Evolutionary conservation across 1,284 basidiomycete species (phyloP).

Genomic region (Fomitiporia mediterranea): DNA sequence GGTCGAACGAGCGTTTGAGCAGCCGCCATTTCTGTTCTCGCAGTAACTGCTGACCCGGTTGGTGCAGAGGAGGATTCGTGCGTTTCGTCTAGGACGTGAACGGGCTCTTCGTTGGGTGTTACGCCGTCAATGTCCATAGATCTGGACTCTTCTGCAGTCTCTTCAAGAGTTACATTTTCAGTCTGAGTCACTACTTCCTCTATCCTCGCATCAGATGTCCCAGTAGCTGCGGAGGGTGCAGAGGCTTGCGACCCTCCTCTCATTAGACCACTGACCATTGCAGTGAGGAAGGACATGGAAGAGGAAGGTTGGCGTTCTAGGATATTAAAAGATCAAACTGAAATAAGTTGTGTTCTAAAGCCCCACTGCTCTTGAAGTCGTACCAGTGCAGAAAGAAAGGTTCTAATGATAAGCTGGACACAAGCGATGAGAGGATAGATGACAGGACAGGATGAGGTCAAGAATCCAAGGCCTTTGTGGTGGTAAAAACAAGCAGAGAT

Average conservation of each 20-base stretch:
- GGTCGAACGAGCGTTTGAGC: neutral
- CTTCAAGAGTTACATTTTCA: neutral
- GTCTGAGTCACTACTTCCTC: conserved; percentile 5
- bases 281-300: conserved; percentile 12
- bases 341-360: neutral
- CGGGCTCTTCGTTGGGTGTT: neutral
- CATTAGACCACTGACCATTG: conserved; percentile 13
- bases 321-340: conserved; percentile 1
- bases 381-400: neutral
- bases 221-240: neutral
- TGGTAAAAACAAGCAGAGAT: neutral
- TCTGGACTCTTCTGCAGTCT: neutral
- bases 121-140: conserved; percentile 14
- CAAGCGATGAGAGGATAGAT: neutral
- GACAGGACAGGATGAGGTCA: neutral
- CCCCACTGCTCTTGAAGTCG: neutral
- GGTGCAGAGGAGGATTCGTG: conserved; percentile 1
- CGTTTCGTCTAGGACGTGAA: neutral
- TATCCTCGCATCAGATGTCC: neutral
- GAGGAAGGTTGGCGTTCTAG: neutral
- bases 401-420: neutral
- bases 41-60: neutral
- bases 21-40: neutral
- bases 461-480: neutral
- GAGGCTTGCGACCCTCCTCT: conserved; percentile 3